A percentile compares a stretch with the other conserved stretches of the same genome.
These are phyloP conservation scores for Marasmius oreades DNA, from an alignment of 1,284 basidiomycete species.

Conservation along the genomic window DNA sequence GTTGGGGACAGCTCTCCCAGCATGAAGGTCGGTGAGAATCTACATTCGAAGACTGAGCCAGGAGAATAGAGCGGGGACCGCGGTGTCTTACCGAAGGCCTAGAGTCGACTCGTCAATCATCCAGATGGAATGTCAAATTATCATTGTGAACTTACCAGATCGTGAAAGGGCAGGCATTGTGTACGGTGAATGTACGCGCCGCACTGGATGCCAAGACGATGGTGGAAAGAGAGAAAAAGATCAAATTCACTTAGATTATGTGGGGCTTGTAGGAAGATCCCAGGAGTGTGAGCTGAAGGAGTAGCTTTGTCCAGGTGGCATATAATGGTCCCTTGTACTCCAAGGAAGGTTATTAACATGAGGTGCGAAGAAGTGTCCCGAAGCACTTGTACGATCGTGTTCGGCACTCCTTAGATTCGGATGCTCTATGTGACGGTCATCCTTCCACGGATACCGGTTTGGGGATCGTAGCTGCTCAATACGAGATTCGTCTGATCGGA, in stretches of 20 bases:
- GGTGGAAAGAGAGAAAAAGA: constrained; percentile 17
- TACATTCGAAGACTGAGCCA: constrained; percentile 9
- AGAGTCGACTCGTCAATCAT: constrained; percentile 2
- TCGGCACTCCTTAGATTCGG: too few species aligned
- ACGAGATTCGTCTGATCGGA: too few species aligned
- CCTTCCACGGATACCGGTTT: too few species aligned
- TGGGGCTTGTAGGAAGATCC: background rate
- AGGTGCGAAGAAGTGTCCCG: too few species aligned
- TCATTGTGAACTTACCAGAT: constrained; percentile 32
- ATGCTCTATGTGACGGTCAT: too few species aligned
- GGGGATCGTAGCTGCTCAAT: too few species aligned
- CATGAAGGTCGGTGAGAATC: constrained; percentile 41
- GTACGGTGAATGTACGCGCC: constrained; percentile 35
- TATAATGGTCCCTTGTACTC: background rate
- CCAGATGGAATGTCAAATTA: background rate
- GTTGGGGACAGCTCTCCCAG: constrained; percentile 31
- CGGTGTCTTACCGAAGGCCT: constrained; percentile 33
- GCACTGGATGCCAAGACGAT: constrained; percentile 25
- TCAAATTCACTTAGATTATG: constrained; percentile 26
- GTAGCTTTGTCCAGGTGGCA: background rate
- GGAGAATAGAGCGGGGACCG: background rate
- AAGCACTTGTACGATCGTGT: too few species aligned
- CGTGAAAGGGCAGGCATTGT: constrained; percentile 42
- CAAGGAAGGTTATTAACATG: too few species aligned
- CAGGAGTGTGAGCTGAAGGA: background rate